phyloP scores from a whole-genome alignment of 1,284 basidiomycete species.

The Rhodotorula sp. region DNA sequence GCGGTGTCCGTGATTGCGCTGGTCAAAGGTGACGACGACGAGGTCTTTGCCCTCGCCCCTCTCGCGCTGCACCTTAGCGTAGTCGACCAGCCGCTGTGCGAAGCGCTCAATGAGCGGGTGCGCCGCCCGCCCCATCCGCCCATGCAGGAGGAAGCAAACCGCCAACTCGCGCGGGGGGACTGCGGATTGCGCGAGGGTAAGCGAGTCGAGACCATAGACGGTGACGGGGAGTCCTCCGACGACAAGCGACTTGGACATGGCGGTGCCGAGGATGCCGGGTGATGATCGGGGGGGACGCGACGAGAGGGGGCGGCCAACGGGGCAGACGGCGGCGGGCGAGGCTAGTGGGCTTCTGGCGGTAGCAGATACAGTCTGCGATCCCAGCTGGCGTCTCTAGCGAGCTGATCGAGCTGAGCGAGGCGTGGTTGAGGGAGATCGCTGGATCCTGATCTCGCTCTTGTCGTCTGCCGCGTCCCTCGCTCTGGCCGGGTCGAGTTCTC shows the following conservation, averaged over 20 bases:
- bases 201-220: slow-evolving; percentile 28
- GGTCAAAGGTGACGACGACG: slow-evolving; percentile 51
- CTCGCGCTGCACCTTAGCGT: neutral
- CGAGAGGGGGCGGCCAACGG: neutral
- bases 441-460: no score
- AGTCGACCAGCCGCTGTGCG: slow-evolving; percentile 1
- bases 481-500: no score
- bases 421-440: no score
- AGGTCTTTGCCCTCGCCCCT: slow-evolving; percentile 43
- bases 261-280: neutral
- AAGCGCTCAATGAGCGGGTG: slow-evolving; percentile 2
- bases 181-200: neutral
- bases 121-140: slow-evolving; percentile 15
- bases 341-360: neutral
- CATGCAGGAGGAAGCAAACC: slow-evolving; percentile 39
- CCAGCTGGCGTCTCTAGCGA: no score
- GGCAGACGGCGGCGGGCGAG: neutral
- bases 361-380: no score
- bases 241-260: neutral
- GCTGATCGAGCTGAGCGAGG: no score
- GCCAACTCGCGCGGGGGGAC: slow-evolving; percentile 5
- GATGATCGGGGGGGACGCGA: neutral
- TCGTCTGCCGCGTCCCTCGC: no score
- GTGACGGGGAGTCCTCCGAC: slow-evolving; percentile 25
- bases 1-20: slow-evolving; percentile 52